Evolutionary conservation across 2,329 filamentous ascomycete genomes (phyloP), one percentile per base, ranked within the genome.

Genomic region (Helotiales sp.): DNA sequence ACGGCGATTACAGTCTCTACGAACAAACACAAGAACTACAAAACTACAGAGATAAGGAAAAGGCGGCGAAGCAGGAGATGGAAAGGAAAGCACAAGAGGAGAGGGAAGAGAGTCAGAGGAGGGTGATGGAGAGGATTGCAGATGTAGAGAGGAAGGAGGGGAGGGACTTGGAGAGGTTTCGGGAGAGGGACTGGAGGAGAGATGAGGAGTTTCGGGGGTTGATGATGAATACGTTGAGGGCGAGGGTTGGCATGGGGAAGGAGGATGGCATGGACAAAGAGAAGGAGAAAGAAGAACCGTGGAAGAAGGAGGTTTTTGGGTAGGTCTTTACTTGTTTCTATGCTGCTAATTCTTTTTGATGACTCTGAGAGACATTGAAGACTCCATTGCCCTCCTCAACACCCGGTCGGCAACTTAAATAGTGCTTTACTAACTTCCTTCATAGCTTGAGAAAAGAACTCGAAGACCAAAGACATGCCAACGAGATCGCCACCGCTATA

Each of bases 141-240:
- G 19, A 40, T 33, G 5, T 7, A 19, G 15, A 40, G 31, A 48
- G 51, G 13, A 29, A 44, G 24, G 40, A 31, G 22, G 31, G 19
- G 6, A 36, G 17, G 33, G 24, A 51, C 49, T 56, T 24, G 44
- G 31, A 46, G 30, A 42, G 34, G 31, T n/a, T 56, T 42, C 36
- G 52, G n/a, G 44, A 50, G 27, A 17, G 44, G 10, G 12, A 36
- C 22, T 19, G 34, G 46, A 46, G 30, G 5, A 8, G 53, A n/a
- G 40, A 49, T 22, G 49, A 31, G 27, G 34, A 36, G 53, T 25
- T 52, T 19, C 40, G 40, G 19, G 30, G 22, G 22, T 33, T 50
- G 40, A 49, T 15, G 42, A 10, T n/a, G 22, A 38, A 22, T 6
- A 22, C 3, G n/a, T 38, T 38, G 27, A 38, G 8, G 15, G 44